Evolutionary conservation across 2,329 filamentous ascomycete species (phyloP).

Genomic region (Leptographium galeiforme): DNA sequence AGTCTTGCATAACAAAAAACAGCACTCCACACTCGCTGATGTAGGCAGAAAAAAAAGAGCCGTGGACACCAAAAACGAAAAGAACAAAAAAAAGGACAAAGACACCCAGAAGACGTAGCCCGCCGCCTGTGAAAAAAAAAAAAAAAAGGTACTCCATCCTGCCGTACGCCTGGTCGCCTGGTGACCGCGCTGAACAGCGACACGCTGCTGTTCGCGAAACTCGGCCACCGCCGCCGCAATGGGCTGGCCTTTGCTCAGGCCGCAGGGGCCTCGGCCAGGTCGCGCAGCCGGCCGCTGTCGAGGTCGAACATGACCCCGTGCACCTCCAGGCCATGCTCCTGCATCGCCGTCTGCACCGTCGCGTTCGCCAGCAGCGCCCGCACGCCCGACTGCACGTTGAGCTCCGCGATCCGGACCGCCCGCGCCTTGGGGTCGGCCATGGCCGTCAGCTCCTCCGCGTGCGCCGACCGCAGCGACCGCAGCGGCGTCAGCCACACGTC

Average conservation of each 20-base stretch:
- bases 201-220: conserved; percentile 30
- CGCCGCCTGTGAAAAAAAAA: too few relatives aligned
- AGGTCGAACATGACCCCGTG: conserved; percentile 69
- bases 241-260: conserved; percentile 7
- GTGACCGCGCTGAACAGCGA: conserved; percentile 17
- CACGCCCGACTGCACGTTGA: conserved; percentile 62
- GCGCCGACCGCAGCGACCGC: conserved; percentile 25
- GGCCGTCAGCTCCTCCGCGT: conserved; percentile 41
- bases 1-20: too few relatives aligned
- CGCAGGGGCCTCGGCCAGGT: conserved; percentile 31
- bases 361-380: conserved; percentile 55
- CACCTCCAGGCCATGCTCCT: conserved; percentile 56
- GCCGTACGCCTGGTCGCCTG: too few relatives aligned
- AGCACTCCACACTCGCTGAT: too few relatives aligned
- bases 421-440: conserved; percentile 41
- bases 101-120: too few relatives aligned
- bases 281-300: conserved; percentile 30
- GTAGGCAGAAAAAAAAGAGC: too few relatives aligned
- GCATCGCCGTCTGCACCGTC: conserved; percentile 55
- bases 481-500: conserved; percentile 43
- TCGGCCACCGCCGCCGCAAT: conserved; percentile 18
- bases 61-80: too few relatives aligned
- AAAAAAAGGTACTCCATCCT: too few relatives aligned
- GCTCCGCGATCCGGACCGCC: conserved; percentile 52
- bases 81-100: too few relatives aligned